phyloP scores from a whole-genome alignment of 1,284 basidiomycete species.

The Abortiporus biennis region DNA sequence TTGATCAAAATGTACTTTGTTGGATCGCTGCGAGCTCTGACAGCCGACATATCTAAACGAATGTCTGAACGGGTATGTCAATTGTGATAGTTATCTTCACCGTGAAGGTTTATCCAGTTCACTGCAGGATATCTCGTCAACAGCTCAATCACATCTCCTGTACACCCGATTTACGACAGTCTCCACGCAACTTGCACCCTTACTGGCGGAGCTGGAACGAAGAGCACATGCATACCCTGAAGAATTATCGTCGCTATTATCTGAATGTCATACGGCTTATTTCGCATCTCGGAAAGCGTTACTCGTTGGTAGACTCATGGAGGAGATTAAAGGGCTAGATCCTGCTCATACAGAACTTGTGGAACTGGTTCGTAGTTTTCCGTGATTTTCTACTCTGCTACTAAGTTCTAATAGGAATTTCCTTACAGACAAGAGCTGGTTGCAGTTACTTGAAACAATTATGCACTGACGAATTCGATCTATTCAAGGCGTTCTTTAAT shows the following conservation, averaged over 20 bases:
- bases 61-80: conserved; percentile 64
- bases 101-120: background rate
- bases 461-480: conserved; percentile 81
- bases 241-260: conserved; percentile 70
- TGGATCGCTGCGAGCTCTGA: conserved; percentile 69
- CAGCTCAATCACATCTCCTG: conserved; percentile 77
- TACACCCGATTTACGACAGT: conserved; percentile 83
- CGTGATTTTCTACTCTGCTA: conserved; percentile 2
- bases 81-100: background rate
- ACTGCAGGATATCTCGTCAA: conserved; percentile 69
- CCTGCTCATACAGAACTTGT: conserved; percentile 76
- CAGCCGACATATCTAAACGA: conserved; percentile 67
- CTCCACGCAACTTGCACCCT: conserved; percentile 64
- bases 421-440: conserved; percentile 70
- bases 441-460: conserved; percentile 88
- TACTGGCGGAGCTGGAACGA: conserved; percentile 81
- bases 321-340: conserved; percentile 81
- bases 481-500: conserved; percentile 82
- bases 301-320: conserved; percentile 62
- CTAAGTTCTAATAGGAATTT: background rate
- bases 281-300: conserved; percentile 67
- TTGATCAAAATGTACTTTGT: conserved; percentile 94
- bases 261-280: conserved; percentile 83
- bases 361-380: conserved; percentile 56
- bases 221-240: conserved; percentile 67